Evolutionary conservation across 345 rosid species (phyloP).

Genomic region (Kernera saxatilis): DNA sequence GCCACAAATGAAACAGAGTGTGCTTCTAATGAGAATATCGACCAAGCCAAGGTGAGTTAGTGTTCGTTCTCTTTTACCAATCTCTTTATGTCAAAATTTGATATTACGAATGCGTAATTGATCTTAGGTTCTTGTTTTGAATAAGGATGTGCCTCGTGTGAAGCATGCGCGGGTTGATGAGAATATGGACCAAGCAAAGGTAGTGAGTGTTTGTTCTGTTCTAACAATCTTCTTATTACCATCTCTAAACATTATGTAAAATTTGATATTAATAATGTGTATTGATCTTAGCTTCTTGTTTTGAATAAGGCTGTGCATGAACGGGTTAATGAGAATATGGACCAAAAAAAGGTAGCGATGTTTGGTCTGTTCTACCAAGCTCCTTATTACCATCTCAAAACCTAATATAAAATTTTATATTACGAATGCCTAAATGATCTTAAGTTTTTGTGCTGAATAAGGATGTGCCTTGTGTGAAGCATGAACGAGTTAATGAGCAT

Average conservation of each 20-base stretch:
- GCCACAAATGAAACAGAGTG: background rate
- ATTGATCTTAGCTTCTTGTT: background rate
- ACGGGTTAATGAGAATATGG: background rate
- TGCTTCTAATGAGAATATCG: background rate
- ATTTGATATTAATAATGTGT: background rate
- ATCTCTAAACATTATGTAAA: background rate
- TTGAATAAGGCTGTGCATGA: background rate
- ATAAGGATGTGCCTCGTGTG: background rate
- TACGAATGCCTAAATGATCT: background rate
- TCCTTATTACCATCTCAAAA: background rate
- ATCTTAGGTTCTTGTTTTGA: background rate
- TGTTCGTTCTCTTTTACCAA: background rate
- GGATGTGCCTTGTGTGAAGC: background rate
- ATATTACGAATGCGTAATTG: background rate
- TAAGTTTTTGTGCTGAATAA: background rate
- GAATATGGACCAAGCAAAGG: background rate
- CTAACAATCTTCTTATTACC: background rate
- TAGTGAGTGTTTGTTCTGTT: background rate
- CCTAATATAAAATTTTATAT: background rate
- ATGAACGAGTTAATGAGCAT: background rate
- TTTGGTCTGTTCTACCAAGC: background rate
- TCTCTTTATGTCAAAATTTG: background rate
- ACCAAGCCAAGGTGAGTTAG: background rate
- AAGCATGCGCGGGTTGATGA: background rate
- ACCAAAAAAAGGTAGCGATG: background rate